phyloP scores from a whole-genome alignment of 495 filamentous ascomycete species.

The Acidomyces sp. region DNA sequence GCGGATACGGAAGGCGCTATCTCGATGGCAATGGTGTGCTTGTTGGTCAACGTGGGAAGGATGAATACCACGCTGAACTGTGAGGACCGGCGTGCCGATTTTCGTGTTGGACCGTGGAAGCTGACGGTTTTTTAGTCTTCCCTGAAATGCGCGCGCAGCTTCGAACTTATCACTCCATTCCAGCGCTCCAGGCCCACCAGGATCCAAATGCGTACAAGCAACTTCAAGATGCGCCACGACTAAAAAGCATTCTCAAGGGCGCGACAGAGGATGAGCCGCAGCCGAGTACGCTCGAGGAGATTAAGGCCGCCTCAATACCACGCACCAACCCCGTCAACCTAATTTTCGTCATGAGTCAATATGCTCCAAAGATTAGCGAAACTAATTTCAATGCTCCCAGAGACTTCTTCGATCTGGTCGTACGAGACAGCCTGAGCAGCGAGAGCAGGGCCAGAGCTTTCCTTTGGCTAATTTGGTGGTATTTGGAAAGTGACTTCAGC shows the following conservation, averaged over 20 bases:
- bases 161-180: slow-evolving; percentile 95
- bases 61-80: slow-evolving; percentile 99
- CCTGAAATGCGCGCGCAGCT: slow-evolving; percentile 98
- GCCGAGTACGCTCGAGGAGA: slow-evolving; percentile 70
- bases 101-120: background rate
- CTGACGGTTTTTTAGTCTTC: slow-evolving; percentile 52
- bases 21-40: slow-evolving; percentile 98
- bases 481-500: slow-evolving; percentile 90
- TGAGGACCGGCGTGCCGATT: slow-evolving; percentile 32
- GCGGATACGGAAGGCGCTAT: slow-evolving; percentile 83
- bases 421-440: slow-evolving; percentile 74
- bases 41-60: slow-evolving; percentile 89
- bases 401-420: slow-evolving; percentile 94
- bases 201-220: slow-evolving; percentile 96
- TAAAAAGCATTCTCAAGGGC: slow-evolving; percentile 96
- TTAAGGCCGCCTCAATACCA: slow-evolving; percentile 52
- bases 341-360: slow-evolving; percentile 86
- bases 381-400: slow-evolving; percentile 71
- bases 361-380: slow-evolving; percentile 83
- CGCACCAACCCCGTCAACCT: slow-evolving; percentile 95
- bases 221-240: slow-evolving; percentile 84
- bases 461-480: slow-evolving; percentile 98
- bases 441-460: slow-evolving; percentile 76
- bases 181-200: slow-evolving; percentile 85
- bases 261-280: slow-evolving; percentile 88